Conservation (phyloP, 1,284 basidiomycete species). For the Fomes fomentarius region DNA sequence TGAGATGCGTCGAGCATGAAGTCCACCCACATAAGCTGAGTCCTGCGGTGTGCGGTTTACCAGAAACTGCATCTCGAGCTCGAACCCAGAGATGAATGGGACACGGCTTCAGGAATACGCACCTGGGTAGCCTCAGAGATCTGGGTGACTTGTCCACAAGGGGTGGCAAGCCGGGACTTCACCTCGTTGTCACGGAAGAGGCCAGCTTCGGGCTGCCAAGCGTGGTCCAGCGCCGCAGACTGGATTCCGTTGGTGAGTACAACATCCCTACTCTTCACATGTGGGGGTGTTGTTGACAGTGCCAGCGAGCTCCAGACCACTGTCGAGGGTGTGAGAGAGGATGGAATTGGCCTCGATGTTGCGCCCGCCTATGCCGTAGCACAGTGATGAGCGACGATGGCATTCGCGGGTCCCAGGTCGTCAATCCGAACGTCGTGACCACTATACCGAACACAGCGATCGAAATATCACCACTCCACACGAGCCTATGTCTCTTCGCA, state of each 20-base stretch:
- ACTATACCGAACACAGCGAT: slow-evolving; percentile 21
- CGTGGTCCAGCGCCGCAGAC: slow-evolving; percentile 13
- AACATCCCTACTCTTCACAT: slow-evolving; percentile 2
- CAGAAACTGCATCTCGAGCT: slow-evolving; percentile 22
- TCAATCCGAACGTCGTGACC: slow-evolving; percentile 21
- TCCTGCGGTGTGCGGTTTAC: slow-evolving; percentile 19
- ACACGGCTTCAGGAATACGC: slow-evolving; percentile 21
- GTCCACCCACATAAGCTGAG: slow-evolving; percentile 22
- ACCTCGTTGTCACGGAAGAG: slow-evolving; percentile 26
- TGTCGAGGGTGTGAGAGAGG: slow-evolving; percentile 20
- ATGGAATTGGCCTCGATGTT: slow-evolving; percentile 26
- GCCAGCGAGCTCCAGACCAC: slow-evolving; percentile 12
- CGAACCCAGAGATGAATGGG: slow-evolving; percentile 22
- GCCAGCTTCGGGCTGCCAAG: slow-evolving; percentile 19
- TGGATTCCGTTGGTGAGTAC: slow-evolving; percentile 16
- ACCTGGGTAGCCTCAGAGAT: slow-evolving; percentile 16
- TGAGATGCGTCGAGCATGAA: slow-evolving; percentile 25
- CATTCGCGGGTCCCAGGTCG: slow-evolving; percentile 15
- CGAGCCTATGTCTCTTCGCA: slow-evolving; percentile 20
- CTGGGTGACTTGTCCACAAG: slow-evolving; percentile 4
- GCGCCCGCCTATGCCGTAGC: slow-evolving; percentile 24
- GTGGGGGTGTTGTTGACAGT: slow-evolving; percentile 9
- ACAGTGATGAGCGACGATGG: slow-evolving; percentile 17
- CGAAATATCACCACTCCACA: slow-evolving; percentile 24
- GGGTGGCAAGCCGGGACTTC: slow-evolving; percentile 20